phyloP scores from a whole-genome alignment of 2,329 filamentous ascomycete genomes.

The Teratosphaeria epicoccoides region DNA sequence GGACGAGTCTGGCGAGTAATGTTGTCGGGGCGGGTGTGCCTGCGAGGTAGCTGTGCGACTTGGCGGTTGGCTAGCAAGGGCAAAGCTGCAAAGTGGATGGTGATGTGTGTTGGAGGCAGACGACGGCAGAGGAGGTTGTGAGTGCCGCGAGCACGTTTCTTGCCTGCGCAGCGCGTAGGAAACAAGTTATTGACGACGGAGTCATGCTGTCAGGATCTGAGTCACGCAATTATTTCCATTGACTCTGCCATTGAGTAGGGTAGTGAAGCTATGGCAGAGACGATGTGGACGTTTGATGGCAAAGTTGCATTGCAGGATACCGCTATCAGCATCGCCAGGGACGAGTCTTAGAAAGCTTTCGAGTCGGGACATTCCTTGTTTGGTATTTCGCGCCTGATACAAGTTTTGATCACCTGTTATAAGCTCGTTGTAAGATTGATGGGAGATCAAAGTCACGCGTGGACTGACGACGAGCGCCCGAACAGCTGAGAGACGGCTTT shows the following conservation, averaged over 20 bases:
- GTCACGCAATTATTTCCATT: constrained; percentile 26
- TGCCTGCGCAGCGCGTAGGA: constrained; percentile 14
- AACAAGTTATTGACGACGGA: constrained; percentile 33
- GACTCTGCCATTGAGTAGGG: constrained; percentile 28
- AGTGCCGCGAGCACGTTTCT: constrained; percentile 23
- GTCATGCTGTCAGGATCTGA: constrained; percentile 33
- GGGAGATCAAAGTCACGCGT: constrained; percentile 6
- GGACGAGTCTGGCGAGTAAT: neutral
- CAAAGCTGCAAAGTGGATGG: no score
- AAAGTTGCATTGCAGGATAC: constrained; percentile 27
- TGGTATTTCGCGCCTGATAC: constrained; percentile 19
- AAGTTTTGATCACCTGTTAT: constrained; percentile 29
- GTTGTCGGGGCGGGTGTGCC: neutral
- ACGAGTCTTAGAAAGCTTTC: constrained; percentile 4
- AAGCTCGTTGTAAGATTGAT: constrained; percentile 9
- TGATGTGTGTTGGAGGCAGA: no score
- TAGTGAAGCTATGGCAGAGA: constrained; percentile 23
- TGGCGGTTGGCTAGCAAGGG: no score
- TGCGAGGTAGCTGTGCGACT: neutral
- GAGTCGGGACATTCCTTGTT: constrained; percentile 18
- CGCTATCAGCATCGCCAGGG: constrained; percentile 9
- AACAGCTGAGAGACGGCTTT: constrained; percentile 3
- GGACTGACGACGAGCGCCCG: constrained; percentile 3
- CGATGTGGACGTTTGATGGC: constrained; percentile 29
- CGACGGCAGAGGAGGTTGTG: constrained; percentile 8